phyloP scores from a whole-genome alignment of 2,329 filamentous ascomycete species.

The Conoideocrella luteorostrata region DNA sequence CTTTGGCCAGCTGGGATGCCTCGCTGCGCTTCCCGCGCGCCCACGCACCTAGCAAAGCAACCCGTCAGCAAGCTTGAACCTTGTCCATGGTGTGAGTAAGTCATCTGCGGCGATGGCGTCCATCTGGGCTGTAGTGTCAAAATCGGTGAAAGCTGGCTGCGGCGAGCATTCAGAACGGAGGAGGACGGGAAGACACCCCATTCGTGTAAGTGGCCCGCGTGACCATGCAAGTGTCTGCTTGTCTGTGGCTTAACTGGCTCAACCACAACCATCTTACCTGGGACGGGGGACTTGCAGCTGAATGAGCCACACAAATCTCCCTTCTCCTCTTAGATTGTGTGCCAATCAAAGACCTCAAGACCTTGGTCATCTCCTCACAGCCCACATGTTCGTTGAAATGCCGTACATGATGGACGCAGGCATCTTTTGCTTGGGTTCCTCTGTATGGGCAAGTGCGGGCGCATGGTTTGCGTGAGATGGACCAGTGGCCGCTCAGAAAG shows the following conservation, averaged over 20 bases:
- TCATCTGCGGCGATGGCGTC: not conserved
- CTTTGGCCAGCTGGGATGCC: slow-evolving; percentile 2
- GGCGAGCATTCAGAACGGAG: not conserved
- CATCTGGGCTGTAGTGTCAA: not conserved
- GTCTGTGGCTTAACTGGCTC: slow-evolving; percentile 1
- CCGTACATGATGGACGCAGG: not conserved
- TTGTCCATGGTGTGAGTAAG: not conserved
- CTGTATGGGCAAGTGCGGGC: not conserved
- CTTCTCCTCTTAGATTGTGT: not conserved
- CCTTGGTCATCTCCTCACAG: not conserved
- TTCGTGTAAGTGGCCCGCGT: slow-evolving; percentile 5
- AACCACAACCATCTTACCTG: not conserved
- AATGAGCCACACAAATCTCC: slow-evolving; percentile 1
- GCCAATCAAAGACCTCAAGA: slow-evolving; percentile 1
- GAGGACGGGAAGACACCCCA: slow-evolving; percentile 1
- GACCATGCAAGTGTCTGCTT: too few species aligned
- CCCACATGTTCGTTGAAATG: slow-evolving; percentile 2
- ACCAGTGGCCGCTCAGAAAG: too few species aligned
- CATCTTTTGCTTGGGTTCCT: too few species aligned
- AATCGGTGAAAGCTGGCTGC: slow-evolving; percentile 5
- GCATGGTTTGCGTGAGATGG: too few species aligned
- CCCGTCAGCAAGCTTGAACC: not conserved
- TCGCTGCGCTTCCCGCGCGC: slow-evolving; percentile 3
- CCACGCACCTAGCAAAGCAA: not conserved
- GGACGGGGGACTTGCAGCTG: not conserved